Base-by-base conservation (phyloP, 2,329 filamentous ascomycete genomes). In the Orbilia ellipsospora region DNA sequence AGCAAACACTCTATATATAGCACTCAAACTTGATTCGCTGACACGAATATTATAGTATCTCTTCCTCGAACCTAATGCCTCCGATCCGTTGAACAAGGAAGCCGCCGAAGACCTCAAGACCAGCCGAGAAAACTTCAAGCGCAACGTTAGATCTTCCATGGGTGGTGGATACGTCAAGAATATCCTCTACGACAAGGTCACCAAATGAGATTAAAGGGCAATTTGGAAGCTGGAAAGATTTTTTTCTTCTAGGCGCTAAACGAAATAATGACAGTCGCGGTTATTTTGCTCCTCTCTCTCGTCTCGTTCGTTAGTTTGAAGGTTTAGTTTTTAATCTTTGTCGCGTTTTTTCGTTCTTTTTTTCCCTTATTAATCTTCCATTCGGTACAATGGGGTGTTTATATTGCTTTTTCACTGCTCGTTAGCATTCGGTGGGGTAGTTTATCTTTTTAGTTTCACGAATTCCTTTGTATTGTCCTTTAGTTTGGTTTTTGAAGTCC, bases 21-120 rank as follows among this genome's bases (percentile, higher is more conserved):
- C 2, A n/a, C 13, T 13, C 44, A 45, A 18, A 23, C 13, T 18
- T 18, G 12, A 12, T 20, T 16, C 36, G 4, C 20, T 73, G n/a
- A 61, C 77, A 77, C 31, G 31, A 36, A 36, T 36, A 78, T 26
- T 65, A 56, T 83, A 97, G 90, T 98, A 98, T 82, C 87, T 99
- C 61, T 99, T 99, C 87, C 89, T 98, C 77, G 95, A 99, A 82
- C 95, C 95, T 16, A 99, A 99, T 81, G 93, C 95, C 8, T 94
- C 92, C 57, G 95, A 99, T 81, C 95, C 95, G n/a, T 85, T 99
- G 76, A 99, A 99, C 84, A 97, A 99, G 85, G 94, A 98, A 81
- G 95, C 95, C 0, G 95, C 95, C 2, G 93, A 97, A 77, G 95
- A 98, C 81, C 85, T 99, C 79, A 89, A 94, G 80, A 86, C 86